phyloP scores from a whole-genome alignment of 139 green algal species.

The Picochlorum sp. region DNA sequence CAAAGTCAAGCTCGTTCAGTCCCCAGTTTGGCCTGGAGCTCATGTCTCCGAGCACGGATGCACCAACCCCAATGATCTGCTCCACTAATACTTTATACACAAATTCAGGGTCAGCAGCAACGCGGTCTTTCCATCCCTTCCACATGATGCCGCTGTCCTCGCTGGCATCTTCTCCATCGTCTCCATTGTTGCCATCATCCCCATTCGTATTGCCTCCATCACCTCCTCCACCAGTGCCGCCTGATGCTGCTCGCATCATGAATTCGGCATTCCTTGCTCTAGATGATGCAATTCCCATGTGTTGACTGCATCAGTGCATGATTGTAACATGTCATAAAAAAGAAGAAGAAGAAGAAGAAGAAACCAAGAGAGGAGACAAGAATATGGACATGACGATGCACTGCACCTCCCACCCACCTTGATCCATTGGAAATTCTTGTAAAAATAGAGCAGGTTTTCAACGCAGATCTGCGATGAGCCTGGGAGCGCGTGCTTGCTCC shows the following conservation, averaged over 20 bases:
- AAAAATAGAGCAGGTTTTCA: no score
- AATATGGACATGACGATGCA: no score
- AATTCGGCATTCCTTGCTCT: no score
- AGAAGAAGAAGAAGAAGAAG: no score
- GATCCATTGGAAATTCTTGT: no score
- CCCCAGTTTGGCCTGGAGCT: conserved; percentile 86
- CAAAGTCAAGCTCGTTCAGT: conserved; percentile 95
- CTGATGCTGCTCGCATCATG: background rate
- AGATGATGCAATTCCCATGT: no score
- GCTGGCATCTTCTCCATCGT: background rate
- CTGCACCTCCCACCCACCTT: no score
- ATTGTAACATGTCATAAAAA: no score
- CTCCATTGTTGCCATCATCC: conserved; percentile 9
- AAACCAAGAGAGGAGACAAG: no score
- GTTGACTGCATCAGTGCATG: no score
- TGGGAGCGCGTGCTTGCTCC: no score
- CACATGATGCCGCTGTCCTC: conserved; percentile 22
- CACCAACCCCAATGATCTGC: conserved; percentile 88
- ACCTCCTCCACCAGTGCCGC: conserved; percentile 4
- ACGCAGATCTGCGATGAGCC: no score
- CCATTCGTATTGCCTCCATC: conserved; percentile 8
- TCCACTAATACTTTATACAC: conserved; percentile 85
- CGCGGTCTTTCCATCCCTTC: conserved; percentile 81
- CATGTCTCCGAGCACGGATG: conserved; percentile 91
- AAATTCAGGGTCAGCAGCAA: conserved; percentile 81